Evolutionary conservation across 2,329 filamentous ascomycete species (phyloP).

Genomic region (Colletotrichum theobromicola): DNA sequence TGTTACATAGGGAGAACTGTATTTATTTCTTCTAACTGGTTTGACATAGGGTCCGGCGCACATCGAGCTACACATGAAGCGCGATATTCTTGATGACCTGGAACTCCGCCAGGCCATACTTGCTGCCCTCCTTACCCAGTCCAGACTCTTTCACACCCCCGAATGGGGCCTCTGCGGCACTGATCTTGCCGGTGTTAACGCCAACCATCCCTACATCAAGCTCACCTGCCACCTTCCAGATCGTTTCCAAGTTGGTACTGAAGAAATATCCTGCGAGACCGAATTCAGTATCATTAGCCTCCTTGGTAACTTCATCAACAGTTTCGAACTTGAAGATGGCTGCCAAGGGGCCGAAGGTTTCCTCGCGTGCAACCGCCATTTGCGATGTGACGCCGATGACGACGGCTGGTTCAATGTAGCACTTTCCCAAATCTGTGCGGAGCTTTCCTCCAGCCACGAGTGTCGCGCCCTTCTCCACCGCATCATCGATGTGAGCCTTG

Average conservation of each 20-base stretch:
- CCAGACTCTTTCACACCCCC: conserved; percentile 85
- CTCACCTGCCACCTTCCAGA: conserved; percentile 67
- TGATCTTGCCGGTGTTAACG: conserved; percentile 76
- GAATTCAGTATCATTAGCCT: conserved; percentile 84
- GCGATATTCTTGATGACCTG: conserved; percentile 77
- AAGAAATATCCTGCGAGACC: conserved; percentile 96
- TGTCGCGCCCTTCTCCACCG: conserved; percentile 76
- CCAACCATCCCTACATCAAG: conserved; percentile 89
- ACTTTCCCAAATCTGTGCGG: conserved; percentile 65
- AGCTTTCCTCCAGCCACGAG: conserved; percentile 77
- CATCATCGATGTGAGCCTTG: conserved; percentile 79
- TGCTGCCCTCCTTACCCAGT: conserved; percentile 79
- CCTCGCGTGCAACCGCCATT: conserved; percentile 85
- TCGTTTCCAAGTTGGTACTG: conserved; percentile 65
- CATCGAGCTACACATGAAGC: no score
- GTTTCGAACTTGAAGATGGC: conserved; percentile 88
- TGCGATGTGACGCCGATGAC: conserved; percentile 84
- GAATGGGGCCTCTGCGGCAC: conserved; percentile 66
- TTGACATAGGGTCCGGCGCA: no score
- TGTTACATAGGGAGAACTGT: no score
- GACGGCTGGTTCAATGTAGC: conserved; percentile 92
- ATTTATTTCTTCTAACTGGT: no score
- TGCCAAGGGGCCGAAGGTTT: conserved; percentile 95
- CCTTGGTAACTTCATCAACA: conserved; percentile 83
- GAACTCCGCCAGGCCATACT: conserved; percentile 80